A percentile compares a stretch with the other conserved stretches of the same genome.
These are phyloP conservation scores for Diplodia intermedia DNA, from an alignment of 2,329 filamentous ascomycete species.

Conservation along the genomic window DNA sequence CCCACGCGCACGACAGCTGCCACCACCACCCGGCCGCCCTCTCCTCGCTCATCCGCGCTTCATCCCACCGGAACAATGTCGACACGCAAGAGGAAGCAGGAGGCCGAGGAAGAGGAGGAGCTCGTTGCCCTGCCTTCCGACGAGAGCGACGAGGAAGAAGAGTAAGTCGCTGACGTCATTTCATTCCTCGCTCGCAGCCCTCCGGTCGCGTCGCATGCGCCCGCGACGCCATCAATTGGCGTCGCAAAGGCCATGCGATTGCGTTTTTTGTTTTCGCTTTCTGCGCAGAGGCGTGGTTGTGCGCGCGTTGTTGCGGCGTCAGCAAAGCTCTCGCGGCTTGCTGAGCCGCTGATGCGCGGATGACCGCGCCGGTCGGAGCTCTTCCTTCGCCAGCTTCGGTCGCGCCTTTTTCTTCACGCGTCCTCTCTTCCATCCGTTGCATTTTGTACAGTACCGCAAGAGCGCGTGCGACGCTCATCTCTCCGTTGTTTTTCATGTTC, in stretches of 20 bases:
- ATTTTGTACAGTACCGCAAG: constrained; percentile 1
- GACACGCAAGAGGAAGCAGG: constrained; percentile 34
- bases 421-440: neutral
- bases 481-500: neutral
- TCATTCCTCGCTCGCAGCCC: constrained; percentile 2
- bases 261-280: neutral
- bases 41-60: neutral
- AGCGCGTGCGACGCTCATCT: constrained; percentile 1
- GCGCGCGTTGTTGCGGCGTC: constrained; percentile 11
- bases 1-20: constrained; percentile 13
- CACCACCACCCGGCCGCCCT: neutral
- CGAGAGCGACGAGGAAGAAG: constrained; percentile 28
- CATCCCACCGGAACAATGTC: constrained; percentile 18
- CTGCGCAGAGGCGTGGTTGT: constrained; percentile 11
- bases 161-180: constrained; percentile 33
- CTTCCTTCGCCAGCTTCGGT: constrained; percentile 5
- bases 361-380: constrained; percentile 20
- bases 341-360: constrained; percentile 20
- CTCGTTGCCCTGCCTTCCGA: constrained; percentile 32
- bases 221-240: constrained; percentile 20
- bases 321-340: constrained; percentile 23
- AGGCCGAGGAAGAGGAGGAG: constrained; percentile 33
- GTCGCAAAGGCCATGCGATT: constrained; percentile 19
- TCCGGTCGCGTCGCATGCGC: constrained; percentile 17
- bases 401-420: constrained; percentile 1